Percentiles rank a stretch among this genome's conserved stretches.
Evolutionary conservation across 495 filamentous ascomycete species (phyloP).

Genomic region (Penicillium paxilli): DNA sequence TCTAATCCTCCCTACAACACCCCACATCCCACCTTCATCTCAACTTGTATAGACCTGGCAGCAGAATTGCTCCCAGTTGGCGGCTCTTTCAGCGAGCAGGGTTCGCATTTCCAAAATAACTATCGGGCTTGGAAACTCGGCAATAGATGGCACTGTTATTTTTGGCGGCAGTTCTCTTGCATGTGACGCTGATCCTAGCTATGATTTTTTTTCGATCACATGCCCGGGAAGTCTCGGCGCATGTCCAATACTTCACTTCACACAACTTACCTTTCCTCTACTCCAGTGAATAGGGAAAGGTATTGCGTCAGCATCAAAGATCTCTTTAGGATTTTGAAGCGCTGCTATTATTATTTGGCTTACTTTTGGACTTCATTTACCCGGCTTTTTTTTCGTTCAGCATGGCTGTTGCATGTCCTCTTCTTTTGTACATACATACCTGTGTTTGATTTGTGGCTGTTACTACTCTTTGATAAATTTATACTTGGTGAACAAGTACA

Average conservation of each 20-base stretch:
- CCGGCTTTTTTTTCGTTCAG: neutral
- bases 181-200: neutral
- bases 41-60: neutral
- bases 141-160: neutral
- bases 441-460: neutral
- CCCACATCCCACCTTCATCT: neutral
- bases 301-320: neutral
- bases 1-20: conserved; percentile 8
- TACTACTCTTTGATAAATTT: neutral
- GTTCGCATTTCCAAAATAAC: neutral
- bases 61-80: neutral
- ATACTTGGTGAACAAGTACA: neutral
- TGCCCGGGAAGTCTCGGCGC: neutral
- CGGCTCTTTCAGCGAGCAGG: neutral
- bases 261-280: neutral
- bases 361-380: neutral
- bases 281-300: neutral
- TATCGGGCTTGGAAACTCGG: neutral
- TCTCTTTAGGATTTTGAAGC: neutral
- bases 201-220: neutral
- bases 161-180: neutral
- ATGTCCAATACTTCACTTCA: neutral
- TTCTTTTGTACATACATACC: neutral
- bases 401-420: neutral
- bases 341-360: neutral